Evolutionary conservation across 164 flowering plant species (phyloP).

Genomic region (Aristolochia contorta): DNA sequence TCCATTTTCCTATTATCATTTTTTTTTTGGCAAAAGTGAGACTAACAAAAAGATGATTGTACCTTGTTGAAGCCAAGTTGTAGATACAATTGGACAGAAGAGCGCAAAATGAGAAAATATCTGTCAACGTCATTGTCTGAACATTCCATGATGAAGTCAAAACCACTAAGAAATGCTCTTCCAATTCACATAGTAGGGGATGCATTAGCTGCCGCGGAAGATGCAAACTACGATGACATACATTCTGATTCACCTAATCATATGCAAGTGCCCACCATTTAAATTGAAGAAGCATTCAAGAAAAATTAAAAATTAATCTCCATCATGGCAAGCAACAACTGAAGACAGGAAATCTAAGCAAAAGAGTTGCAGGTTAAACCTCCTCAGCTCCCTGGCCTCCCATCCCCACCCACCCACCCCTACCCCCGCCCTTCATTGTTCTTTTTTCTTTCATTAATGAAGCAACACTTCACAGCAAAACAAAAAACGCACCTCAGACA

Average conservation of each 20-base stretch:
- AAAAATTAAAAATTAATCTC: background rate
- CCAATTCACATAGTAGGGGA: slow-evolving; percentile 58
- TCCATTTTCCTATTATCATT: no score
- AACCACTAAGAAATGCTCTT: slow-evolving; percentile 32
- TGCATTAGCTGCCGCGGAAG: slow-evolving; percentile 64
- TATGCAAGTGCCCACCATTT: background rate
- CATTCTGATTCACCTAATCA: slow-evolving; percentile 28
- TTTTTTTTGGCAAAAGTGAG: no score
- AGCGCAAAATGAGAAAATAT: slow-evolving; percentile 46
- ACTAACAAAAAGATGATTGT: background rate
- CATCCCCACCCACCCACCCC: no score
- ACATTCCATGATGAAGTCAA: slow-evolving; percentile 25
- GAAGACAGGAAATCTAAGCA: no score
- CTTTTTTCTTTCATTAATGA: no score
- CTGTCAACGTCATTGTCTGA: slow-evolving; percentile 38
- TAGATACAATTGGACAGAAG: slow-evolving; percentile 58
- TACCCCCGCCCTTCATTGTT: no score
- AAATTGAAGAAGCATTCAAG: background rate
- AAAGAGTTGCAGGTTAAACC: no score
- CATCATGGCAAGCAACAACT: background rate
- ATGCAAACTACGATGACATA: slow-evolving; percentile 25
- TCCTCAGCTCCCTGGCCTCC: no score
- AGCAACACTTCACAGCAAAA: no score
- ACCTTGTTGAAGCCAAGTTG: slow-evolving; percentile 50
- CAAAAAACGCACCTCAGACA: no score